Evolutionary conservation across 2,329 filamentous ascomycete genomes (phyloP), one percentile per base, ranked within the genome.

Genomic region (Helotiales sp.): DNA sequence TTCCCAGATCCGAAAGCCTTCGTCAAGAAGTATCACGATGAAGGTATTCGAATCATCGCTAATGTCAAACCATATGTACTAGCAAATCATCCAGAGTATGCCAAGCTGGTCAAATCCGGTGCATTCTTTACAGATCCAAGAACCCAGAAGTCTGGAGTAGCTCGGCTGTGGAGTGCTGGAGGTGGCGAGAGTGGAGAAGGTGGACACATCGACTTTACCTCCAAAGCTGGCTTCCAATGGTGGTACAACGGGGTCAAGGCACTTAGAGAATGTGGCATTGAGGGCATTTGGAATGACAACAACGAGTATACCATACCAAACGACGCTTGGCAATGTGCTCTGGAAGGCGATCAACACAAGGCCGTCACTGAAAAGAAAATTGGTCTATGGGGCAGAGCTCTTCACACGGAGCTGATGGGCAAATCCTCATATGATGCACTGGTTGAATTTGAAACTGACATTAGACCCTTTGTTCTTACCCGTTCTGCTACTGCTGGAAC

Each of bases 261-360:
- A 50, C 76, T 91, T 1, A 83, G 83, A 54, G 74, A 81, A 25
- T 73, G 83, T 8, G 87, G 87, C 1, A 87, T 91, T 55, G 87
- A 90, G 63, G 87, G 81, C 48, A 89, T 90, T 74, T 91, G 88
- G 88, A 91, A 91, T 63, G 88, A 91, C 69, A 91, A 91, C 72
- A 91, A 90, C 63, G 88, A 91, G 70, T 91, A 90, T 69, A 85
- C 83, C 0, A 78, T 89, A 2, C 80, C 84, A 0, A 77, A 83
- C 59, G 88, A 91, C 58, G 76, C 81, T 24, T 90, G 87, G 87
- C 73, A 83, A 55, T 81, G 85, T 52, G 81, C 82, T 0, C 74
- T 89, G 1, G 73, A 73, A 1, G 69, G 79, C 2, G 62, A 70
- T 12, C 31, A 27, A 25, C 22, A 19, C 5, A 38, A 42, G 25